phyloP scores from a whole-genome alignment of 257 asterid species.

The Ajuga chamaepitys region DNA sequence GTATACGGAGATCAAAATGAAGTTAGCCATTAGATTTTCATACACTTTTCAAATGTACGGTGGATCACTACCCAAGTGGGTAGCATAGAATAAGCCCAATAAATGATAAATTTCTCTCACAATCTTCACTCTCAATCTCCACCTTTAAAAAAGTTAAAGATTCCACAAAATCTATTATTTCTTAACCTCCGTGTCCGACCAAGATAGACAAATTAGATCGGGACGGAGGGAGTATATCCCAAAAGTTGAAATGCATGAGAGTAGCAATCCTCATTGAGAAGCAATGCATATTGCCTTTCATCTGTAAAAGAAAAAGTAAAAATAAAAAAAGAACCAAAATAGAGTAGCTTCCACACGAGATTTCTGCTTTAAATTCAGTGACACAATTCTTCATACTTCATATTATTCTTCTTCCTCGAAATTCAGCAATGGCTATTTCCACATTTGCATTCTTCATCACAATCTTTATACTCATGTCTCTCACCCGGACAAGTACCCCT shows the following conservation, averaged over 20 bases:
- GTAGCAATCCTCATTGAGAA: conserved; percentile 33
- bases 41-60: too few species aligned
- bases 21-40: too few species aligned
- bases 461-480: conserved; percentile 27
- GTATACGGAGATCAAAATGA: too few species aligned
- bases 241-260: neutral
- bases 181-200: too few species aligned
- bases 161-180: too few species aligned
- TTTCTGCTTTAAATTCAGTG: conserved; percentile 20
- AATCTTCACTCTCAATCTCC: too few species aligned
- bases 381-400: neutral
- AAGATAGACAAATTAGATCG: too few species aligned
- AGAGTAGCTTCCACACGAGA: conserved; percentile 1
- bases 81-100: too few species aligned
- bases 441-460: conserved; percentile 11
- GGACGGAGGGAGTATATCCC: too few species aligned
- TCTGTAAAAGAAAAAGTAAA: neutral
- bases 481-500: conserved; percentile 33
- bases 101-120: too few species aligned
- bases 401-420: neutral
- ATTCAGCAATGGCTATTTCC: conserved; percentile 25
- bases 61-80: too few species aligned
- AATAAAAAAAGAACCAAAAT: conserved; percentile 10
- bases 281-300: conserved; percentile 50
- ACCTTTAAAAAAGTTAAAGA: too few species aligned